These are phyloP conservation scores for Phytopythium sindhum DNA, from an alignment of 352 stramenopile genomes.

Conservation along the genomic window DNA sequence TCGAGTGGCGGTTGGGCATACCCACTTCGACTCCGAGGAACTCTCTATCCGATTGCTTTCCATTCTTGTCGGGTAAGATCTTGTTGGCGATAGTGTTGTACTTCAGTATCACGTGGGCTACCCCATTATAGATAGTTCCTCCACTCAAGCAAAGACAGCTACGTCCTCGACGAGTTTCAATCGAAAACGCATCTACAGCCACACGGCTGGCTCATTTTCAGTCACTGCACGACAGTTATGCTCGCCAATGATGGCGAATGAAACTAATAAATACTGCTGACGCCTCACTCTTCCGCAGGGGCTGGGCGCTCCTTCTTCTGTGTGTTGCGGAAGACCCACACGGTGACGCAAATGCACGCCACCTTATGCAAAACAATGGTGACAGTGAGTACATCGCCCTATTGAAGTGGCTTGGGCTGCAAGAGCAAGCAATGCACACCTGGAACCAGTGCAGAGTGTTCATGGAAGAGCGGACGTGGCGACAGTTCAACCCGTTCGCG, in stretches of 20 bases:
- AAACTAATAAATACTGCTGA: not conserved
- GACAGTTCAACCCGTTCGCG: constrained; percentile 22
- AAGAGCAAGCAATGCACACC: not conserved
- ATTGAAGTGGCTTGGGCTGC: not conserved
- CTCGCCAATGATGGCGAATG: too few relatives aligned
- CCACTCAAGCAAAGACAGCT: too few relatives aligned
- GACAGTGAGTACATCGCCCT: not conserved
- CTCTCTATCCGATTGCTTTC: not conserved
- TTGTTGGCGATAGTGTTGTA: too few relatives aligned
- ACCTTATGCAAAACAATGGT: not conserved
- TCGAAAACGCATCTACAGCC: too few relatives aligned
- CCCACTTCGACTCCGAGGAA: not conserved
- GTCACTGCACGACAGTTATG: too few relatives aligned
- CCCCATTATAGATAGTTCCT: too few relatives aligned
- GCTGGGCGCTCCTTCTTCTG: not conserved
- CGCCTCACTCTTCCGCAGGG: not conserved
- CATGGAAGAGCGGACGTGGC: constrained; percentile 12
- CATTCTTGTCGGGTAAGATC: not conserved
- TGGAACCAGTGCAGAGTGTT: constrained; percentile 28
- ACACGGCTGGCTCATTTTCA: not conserved
- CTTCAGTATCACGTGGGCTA: not conserved
- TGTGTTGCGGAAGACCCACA: constrained; percentile 23
- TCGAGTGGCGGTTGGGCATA: too few relatives aligned
- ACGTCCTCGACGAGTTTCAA: too few relatives aligned
- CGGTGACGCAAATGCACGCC: constrained; percentile 20